Conservation (phyloP, 345 rosid genomes). For the Boechera stricta region DNA sequence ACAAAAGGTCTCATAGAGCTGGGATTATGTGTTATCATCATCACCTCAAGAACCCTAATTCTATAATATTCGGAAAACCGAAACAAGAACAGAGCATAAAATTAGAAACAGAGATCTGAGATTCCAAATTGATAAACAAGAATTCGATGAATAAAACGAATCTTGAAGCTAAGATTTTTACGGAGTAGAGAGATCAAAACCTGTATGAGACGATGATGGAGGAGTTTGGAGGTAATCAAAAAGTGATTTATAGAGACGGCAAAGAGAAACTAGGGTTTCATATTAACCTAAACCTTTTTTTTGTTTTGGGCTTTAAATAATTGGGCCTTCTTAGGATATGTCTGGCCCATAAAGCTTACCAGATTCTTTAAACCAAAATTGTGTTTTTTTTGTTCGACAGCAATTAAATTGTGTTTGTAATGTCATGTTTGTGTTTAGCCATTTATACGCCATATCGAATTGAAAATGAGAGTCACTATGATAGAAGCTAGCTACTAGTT, state of each 20-base stretch:
- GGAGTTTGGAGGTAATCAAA: neutral
- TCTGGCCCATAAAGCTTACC: neutral
- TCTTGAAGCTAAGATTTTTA: too few species aligned
- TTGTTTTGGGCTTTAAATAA: neutral
- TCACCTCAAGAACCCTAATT: neutral
- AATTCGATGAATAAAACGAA: neutral
- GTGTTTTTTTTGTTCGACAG: neutral
- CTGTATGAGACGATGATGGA: neutral
- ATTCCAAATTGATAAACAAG: neutral
- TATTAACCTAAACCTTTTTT: neutral
- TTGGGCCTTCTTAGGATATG: neutral
- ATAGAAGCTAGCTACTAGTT: too few species aligned
- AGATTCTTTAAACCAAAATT: neutral
- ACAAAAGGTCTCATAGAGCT: conserved; percentile 51
- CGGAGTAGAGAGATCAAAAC: neutral
- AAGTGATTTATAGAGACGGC: conserved; percentile 11
- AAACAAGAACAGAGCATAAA: neutral
- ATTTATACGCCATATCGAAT: too few species aligned
- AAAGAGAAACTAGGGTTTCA: conserved; percentile 8
- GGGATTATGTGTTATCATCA: conserved; percentile 49
- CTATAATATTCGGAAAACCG: neutral
- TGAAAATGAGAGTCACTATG: too few species aligned
- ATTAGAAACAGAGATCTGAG: neutral
- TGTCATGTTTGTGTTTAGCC: neutral
- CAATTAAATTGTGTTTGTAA: neutral